These are phyloP conservation scores for Krasilnikovozyma curviuscula DNA, from an alignment of 768 basidiomycete species.

Conservation along the genomic window DNA sequence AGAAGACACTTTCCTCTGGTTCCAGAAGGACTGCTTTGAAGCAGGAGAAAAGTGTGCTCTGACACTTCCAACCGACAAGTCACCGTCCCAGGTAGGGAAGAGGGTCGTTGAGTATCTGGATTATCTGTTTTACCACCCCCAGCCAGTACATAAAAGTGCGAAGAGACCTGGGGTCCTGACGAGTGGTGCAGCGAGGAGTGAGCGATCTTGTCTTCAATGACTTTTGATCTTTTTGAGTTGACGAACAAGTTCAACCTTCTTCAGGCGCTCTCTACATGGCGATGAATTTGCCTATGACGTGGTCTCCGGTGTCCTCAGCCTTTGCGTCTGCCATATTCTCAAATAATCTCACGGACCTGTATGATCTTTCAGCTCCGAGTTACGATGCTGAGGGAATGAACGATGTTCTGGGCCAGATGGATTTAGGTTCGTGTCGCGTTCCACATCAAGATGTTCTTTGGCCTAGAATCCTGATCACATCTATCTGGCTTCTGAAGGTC, in stretches of 20 bases:
- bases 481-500: not conserved
- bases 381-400: constrained; percentile 7
- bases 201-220: no score
- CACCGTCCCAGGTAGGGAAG: not conserved
- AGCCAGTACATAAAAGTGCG: not conserved
- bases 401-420: no score
- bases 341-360: no score
- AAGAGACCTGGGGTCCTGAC: not conserved
- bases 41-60: constrained; percentile 2
- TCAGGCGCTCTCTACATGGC: not conserved
- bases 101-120: constrained; percentile 1
- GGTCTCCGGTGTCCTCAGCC: no score
- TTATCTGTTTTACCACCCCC: not conserved
- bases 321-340: no score
- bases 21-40: constrained; percentile 1
- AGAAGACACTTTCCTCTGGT: constrained; percentile 5
- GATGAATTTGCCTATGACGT: no score
- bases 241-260: not conserved
- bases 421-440: no score
- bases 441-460: no score
- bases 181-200: not conserved
- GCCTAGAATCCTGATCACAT: not conserved
- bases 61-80: not conserved
- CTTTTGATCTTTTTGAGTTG: no score
- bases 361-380: no score